phyloP scores from a whole-genome alignment of 2,329 filamentous ascomycete genomes.

The Plenodomus biglobosus region DNA sequence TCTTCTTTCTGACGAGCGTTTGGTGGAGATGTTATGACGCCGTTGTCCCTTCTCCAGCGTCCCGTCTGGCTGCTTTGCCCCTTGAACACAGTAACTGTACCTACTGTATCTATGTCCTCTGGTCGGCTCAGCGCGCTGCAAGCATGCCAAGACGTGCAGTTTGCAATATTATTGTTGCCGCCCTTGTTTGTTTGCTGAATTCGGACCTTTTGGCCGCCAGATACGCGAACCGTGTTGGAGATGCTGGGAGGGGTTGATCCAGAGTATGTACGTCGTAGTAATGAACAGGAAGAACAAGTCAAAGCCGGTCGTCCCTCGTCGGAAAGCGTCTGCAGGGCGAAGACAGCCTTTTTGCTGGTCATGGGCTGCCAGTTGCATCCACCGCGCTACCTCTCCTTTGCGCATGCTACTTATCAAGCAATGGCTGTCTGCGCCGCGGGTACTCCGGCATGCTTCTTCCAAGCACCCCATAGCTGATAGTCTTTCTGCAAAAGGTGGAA shows the following conservation, averaged over 20 bases:
- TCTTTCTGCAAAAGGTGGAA: conserved; percentile 8
- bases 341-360: conserved; percentile 9
- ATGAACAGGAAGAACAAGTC: background rate
- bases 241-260: background rate
- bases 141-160: too few species aligned
- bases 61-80: conserved; percentile 20
- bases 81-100: too few species aligned
- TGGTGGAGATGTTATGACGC: conserved; percentile 32
- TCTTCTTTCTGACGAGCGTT: conserved; percentile 10
- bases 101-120: too few species aligned
- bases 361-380: conserved; percentile 2
- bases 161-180: background rate
- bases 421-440: conserved; percentile 22
- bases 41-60: conserved; percentile 20
- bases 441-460: conserved; percentile 17
- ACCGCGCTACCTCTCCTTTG: conserved; percentile 21
- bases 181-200: background rate
- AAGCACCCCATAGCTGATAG: conserved; percentile 5
- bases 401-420: conserved; percentile 15
- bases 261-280: background rate
- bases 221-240: background rate
- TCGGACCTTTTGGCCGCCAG: background rate
- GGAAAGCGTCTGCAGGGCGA: background rate
- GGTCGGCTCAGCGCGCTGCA: too few species aligned
- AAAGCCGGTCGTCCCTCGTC: background rate